A percentile compares a stretch with the other conserved stretches of the same genome.
These are phyloP conservation scores for Cadophora luteo-olivacea DNA, from an alignment of 2,329 filamentous ascomycete species.

Conservation along the genomic window DNA sequence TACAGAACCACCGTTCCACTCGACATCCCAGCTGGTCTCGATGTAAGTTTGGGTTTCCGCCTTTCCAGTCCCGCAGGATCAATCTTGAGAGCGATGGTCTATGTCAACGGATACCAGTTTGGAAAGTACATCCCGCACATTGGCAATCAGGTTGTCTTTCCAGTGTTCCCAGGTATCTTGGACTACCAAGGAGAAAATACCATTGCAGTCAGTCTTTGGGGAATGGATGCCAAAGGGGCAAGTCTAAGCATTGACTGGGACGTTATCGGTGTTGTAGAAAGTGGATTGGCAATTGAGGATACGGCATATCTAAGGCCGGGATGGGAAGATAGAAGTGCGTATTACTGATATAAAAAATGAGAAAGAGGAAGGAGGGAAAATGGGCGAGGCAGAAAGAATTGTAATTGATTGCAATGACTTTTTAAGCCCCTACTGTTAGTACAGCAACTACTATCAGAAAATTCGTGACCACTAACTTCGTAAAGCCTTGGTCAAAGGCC, in stretches of 20 bases:
- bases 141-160: constrained; percentile 63
- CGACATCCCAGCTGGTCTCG: constrained; percentile 56
- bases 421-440: no score
- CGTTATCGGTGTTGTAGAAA: constrained; percentile 60
- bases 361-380: no score
- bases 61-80: constrained; percentile 53
- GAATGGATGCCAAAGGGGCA: constrained; percentile 44
- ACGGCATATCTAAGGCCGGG: constrained; percentile 26
- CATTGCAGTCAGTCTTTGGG: constrained; percentile 64
- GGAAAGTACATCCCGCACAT: constrained; percentile 65
- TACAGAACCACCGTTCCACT: constrained; percentile 61
- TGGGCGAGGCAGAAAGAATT: no score
- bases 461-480: no score
- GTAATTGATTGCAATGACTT: no score
- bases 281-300: constrained; percentile 57
- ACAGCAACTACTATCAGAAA: no score
- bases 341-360: constrained; percentile 21
- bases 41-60: constrained; percentile 62
- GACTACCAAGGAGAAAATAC: constrained; percentile 65
- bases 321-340: constrained; percentile 19
- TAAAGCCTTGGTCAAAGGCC: no score
- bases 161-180: constrained; percentile 62
- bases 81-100: constrained; percentile 60
- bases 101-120: constrained; percentile 71
- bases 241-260: constrained; percentile 52